Evolutionary conservation across 768 basidiomycete species (phyloP), one percentile per base, ranked within the genome.

Genomic region (Strobilomyces echinocephalus): DNA sequence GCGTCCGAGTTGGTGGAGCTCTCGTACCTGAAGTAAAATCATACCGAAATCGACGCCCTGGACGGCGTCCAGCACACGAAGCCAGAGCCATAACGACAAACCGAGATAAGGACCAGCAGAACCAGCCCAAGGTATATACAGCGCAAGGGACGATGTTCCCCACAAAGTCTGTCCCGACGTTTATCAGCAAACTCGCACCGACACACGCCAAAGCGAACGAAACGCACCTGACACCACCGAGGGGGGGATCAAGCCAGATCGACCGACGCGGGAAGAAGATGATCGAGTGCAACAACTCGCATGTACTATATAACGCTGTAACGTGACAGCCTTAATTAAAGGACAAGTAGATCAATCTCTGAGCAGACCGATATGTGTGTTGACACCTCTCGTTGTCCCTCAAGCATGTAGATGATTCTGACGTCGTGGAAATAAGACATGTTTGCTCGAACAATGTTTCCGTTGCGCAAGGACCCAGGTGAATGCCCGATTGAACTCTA

Each of bases 121-220:
- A 11, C 94, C 92, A 3, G 88, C 94, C 94, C 94, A 97, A 5
- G 94, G 92, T 54, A 97, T 87, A 67, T 95, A 97, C 15, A 94
- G 73, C 5, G 91, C 94, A 42, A 97, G 79, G 30, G 91, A 93
- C 5, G 93, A 95, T 8, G 92, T 94, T 63, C 94, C 93, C 94
- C 94, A 97, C 44, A 94, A 73, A 83, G 94, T 95, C 82, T 84
- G 50, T 26, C 18, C 20, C 51, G 55, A 51, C 50, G 39, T 38
- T 38, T 39, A 30, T 56, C 48, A 66, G 20, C 5, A 36, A n/a
- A 8, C n/a, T n/a, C n/a, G n/a, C n/a, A 20, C 15, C 8, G 16
- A 14, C 18, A n/a, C 30, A 11, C 10, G 11, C 28, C 18, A 20
- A 35, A 55, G 21, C 3, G 3, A 56, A 24, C 41, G 3, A 15